Evolutionary conservation across 106 monocot genomes (phyloP).

Genomic region (Cymbidium sinense): DNA sequence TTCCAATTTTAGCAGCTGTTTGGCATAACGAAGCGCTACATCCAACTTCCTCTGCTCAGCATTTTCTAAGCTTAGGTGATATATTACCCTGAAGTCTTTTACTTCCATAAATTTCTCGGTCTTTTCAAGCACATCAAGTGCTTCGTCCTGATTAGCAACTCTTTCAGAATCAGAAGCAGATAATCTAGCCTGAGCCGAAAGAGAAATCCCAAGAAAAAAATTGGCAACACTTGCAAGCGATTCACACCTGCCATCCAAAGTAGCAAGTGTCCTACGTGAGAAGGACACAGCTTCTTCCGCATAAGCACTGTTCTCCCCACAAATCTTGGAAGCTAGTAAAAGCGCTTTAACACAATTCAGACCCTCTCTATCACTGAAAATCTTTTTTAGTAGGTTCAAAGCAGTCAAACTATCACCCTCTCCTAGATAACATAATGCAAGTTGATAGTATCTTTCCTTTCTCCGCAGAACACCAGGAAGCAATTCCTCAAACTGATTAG

Average conservation of each 20-base stretch:
- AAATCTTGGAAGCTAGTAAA: conserved; percentile 81
- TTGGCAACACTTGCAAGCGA: conserved; percentile 41
- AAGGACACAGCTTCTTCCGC: conserved; percentile 61
- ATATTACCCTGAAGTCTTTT: conserved; percentile 47
- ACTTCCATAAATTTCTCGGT: conserved; percentile 39
- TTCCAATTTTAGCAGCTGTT: conserved; percentile 56
- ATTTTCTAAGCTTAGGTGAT: conserved; percentile 65
- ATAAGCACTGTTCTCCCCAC: conserved; percentile 25
- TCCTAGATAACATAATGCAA: conserved; percentile 77
- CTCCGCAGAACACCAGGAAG: conserved; percentile 55
- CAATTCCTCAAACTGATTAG: conserved; percentile 51
- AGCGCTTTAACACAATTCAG: conserved; percentile 52
- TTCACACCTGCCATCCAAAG: conserved; percentile 29
- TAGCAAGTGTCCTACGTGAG: conserved; percentile 48
- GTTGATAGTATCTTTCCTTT: conserved; percentile 57
- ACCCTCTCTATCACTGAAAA: conserved; percentile 49
- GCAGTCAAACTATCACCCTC: conserved; percentile 62
- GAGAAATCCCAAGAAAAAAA: conserved; percentile 56
- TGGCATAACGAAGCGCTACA: conserved; percentile 60
- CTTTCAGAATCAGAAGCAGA: conserved; percentile 60
- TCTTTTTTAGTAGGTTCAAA: conserved; percentile 58
- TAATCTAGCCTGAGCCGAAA: conserved; percentile 55
- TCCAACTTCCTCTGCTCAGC: conserved; percentile 88
- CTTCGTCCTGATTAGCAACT: conserved; percentile 51
- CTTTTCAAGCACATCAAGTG: conserved; percentile 52